These are phyloP conservation scores for Malus sylvestris DNA, from an alignment of 306 rosid genomes.

Conservation along the genomic window DNA sequence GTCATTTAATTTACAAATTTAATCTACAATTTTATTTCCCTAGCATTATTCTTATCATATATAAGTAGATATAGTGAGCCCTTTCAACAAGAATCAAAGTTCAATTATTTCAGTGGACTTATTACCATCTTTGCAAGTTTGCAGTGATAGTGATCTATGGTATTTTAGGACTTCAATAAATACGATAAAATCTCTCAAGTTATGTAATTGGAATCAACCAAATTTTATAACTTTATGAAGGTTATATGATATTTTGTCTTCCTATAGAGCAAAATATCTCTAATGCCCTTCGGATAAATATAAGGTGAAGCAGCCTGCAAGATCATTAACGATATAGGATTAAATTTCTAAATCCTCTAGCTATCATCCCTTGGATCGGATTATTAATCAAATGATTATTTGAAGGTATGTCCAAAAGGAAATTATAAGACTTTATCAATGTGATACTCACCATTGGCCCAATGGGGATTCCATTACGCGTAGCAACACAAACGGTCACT, in stretches of 20 bases:
- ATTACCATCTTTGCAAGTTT: no score
- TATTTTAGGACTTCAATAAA: neutral
- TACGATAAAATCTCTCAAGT: no score
- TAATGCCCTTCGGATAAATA: slow-evolving; percentile 25
- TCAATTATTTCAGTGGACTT: no score
- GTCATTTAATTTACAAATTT: no score
- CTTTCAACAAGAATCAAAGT: no score
- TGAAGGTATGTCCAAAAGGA: neutral
- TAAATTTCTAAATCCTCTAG: neutral
- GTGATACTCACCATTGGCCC: slow-evolving; percentile 18
- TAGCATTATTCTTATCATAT: no score
- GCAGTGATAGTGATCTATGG: no score
- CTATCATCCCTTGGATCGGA: neutral
- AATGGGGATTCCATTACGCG: slow-evolving; percentile 29
- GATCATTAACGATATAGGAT: neutral
- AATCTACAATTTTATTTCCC: no score
- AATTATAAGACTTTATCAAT: neutral
- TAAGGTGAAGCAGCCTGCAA: slow-evolving; percentile 17
- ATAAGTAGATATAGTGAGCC: no score
- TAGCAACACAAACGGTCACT: neutral
- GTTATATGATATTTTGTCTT: slow-evolving; percentile 4
- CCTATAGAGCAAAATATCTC: slow-evolving; percentile 14
- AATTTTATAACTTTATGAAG: no score
- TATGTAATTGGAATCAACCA: no score
- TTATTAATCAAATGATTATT: neutral